Percentiles rank a stretch among this genome's conserved stretches.
Evolutionary conservation across 768 basidiomycete genomes (phyloP).

Genomic region (Leccinum pellstonianum): DNA sequence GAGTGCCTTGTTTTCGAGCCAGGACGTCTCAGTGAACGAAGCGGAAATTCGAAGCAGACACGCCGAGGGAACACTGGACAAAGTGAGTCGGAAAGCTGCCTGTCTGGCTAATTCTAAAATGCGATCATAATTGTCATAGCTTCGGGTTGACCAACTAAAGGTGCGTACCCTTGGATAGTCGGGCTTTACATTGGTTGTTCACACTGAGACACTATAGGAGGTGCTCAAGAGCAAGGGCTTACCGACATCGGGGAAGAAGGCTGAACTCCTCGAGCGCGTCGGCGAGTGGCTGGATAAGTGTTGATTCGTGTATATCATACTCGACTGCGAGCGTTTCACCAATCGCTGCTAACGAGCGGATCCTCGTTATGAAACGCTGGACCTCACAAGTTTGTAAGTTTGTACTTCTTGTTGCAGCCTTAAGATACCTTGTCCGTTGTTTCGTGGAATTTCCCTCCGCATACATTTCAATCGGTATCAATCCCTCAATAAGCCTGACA

Average conservation of each 20-base stretch:
- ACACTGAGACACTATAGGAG: conserved; percentile 48
- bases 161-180: conserved; percentile 35
- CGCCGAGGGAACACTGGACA: conserved; percentile 56
- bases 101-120: conserved; percentile 8
- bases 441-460: not conserved
- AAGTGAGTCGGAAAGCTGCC: conserved; percentile 45
- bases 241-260: conserved; percentile 66
- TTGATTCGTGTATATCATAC: conserved; percentile 6
- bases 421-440: not conserved
- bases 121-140: conserved; percentile 39
- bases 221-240: conserved; percentile 69
- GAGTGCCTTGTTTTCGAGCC: not conserved
- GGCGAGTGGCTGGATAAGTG: conserved; percentile 56
- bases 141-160: conserved; percentile 78
- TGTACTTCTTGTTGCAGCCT: not conserved
- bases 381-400: not conserved
- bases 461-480: conserved; percentile 8
- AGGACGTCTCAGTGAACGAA: conserved; percentile 69
- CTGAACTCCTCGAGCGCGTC: conserved; percentile 66
- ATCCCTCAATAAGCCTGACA: not conserved
- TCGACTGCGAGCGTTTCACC: not conserved
- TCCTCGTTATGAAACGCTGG: not conserved
- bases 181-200: not conserved
- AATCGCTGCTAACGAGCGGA: not conserved
- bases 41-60: conserved; percentile 70